Evolutionary conservation across 768 basidiomycete genomes (phyloP).

Genomic region (Epithele typhae): DNA sequence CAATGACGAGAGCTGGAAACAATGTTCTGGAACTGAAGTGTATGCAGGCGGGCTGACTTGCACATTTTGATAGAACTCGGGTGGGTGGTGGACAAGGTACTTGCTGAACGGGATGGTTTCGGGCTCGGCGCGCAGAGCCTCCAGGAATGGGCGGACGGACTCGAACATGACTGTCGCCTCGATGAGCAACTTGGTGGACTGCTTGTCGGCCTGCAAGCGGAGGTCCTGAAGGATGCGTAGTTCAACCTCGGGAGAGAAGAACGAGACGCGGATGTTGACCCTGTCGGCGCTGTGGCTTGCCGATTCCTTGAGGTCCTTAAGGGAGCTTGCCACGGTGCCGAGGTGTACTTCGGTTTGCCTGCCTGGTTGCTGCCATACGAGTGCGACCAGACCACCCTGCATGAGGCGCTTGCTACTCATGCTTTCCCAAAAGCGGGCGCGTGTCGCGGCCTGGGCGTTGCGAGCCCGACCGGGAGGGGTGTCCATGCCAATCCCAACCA

Average conservation of each 20-base stretch:
- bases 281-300: constrained; percentile 29
- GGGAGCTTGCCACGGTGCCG: constrained; percentile 43
- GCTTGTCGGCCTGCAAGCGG: constrained; percentile 19
- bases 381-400: constrained; percentile 59
- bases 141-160: constrained; percentile 62
- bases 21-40: constrained; percentile 48
- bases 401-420: constrained; percentile 55
- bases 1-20: constrained; percentile 49
- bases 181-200: constrained; percentile 37
- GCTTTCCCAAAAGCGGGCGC: constrained; percentile 58
- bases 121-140: constrained; percentile 54
- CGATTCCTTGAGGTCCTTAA: constrained; percentile 41
- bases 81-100: constrained; percentile 47
- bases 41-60: constrained; percentile 51
- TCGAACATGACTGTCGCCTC: constrained; percentile 67
- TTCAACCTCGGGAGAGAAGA: constrained; percentile 59
- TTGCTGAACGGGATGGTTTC: constrained; percentile 49
- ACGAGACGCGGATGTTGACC: constrained; percentile 47
- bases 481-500: constrained; percentile 41
- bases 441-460: constrained; percentile 29
- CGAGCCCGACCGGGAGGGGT: constrained; percentile 56
- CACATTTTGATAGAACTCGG: constrained; percentile 27
- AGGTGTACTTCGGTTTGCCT: constrained; percentile 38
- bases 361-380: constrained; percentile 43
- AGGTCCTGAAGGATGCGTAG: constrained; percentile 39